phyloP scores from a whole-genome alignment of 805 yeast species.

The Saccharomycopsis fodiens region DNA sequence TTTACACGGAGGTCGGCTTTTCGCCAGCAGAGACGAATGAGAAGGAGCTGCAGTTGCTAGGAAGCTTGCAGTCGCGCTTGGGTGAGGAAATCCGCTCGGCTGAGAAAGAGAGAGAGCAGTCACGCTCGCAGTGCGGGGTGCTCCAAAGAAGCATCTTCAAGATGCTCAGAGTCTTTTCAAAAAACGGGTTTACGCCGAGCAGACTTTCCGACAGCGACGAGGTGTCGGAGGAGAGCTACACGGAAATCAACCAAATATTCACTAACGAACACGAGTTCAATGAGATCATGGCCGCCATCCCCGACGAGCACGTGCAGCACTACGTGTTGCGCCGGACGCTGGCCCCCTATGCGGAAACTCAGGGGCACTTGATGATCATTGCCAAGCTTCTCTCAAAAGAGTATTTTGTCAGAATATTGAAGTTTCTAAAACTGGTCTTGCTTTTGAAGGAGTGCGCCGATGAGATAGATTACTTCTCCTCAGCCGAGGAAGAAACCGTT shows the following conservation, averaged over 20 bases:
- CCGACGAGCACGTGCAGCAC: slow-evolving; percentile 11
- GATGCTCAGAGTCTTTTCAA: slow-evolving; percentile 16
- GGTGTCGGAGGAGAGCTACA: slow-evolving; percentile 19
- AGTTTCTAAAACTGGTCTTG: slow-evolving; percentile 12
- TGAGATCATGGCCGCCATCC: slow-evolving; percentile 17
- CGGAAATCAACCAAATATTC: slow-evolving; percentile 20
- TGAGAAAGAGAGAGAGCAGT: slow-evolving; percentile 2
- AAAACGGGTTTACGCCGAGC: slow-evolving; percentile 8
- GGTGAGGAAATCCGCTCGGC: background rate
- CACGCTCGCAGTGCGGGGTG: slow-evolving; percentile 6
- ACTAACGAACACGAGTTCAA: slow-evolving; percentile 26
- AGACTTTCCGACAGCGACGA: background rate
- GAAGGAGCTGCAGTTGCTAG: slow-evolving; percentile 3
- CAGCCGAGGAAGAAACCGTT: background rate
- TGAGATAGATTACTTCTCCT: slow-evolving; percentile 16
- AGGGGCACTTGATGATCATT: slow-evolving; percentile 3
- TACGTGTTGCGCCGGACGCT: slow-evolving; percentile 6
- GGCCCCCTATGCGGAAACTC: slow-evolving; percentile 11
- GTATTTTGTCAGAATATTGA: slow-evolving; percentile 15
- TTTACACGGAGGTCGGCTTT: slow-evolving; percentile 16
- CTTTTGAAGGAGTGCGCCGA: slow-evolving; percentile 15
- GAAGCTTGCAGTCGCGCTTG: background rate
- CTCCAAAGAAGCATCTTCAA: slow-evolving; percentile 19
- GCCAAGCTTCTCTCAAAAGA: slow-evolving; percentile 16
- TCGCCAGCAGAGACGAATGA: slow-evolving; percentile 1